Evolutionary conservation across 192 early-diverging fungal genomes (phyloP).

Genomic region (Chytriomyces sp.): DNA sequence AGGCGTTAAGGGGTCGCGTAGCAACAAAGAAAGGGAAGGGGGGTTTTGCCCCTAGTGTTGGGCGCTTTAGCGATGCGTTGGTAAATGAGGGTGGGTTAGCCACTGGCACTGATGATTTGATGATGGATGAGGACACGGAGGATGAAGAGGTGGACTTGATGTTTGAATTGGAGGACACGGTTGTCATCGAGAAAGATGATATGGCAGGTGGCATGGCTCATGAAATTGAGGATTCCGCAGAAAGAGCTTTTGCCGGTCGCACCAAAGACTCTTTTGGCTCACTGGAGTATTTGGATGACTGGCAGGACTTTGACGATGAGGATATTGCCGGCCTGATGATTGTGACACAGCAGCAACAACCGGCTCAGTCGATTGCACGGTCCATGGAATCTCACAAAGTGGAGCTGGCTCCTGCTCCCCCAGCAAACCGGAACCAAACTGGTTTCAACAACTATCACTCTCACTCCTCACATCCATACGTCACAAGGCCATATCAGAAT

Average conservation of each 20-base stretch:
- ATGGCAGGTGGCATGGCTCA: not conserved
- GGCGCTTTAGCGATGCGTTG: conserved; percentile 29
- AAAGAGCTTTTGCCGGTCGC: not conserved
- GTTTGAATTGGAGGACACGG: conserved; percentile 19
- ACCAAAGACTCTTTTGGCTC: conserved; percentile 15
- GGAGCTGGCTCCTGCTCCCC: not conserved
- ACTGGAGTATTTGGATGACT: conserved; percentile 46
- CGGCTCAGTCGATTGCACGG: not conserved
- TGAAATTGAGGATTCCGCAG: not conserved
- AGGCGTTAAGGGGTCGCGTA: conserved; percentile 47
- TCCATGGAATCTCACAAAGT: not conserved
- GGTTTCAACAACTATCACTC: conserved; percentile 51
- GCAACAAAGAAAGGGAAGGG: conserved; percentile 34
- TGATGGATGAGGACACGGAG: conserved; percentile 45
- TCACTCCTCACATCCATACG: conserved; percentile 14
- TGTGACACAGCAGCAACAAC: conserved; percentile 72
- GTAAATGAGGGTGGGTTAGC: conserved; percentile 44
- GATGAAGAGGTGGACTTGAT: conserved; percentile 38
- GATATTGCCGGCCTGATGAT: conserved; percentile 86
- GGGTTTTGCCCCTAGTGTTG: conserved; percentile 2
- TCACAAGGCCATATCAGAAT: conserved; percentile 39
- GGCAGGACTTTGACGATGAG: conserved; percentile 85
- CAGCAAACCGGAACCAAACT: conserved; percentile 66
- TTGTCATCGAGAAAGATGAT: not conserved
- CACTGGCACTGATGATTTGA: conserved; percentile 60